Evolutionary conservation across 805 yeast genomes (phyloP), one percentile per base, ranked within the genome.

Genomic region (Myxozyma sirexii): DNA sequence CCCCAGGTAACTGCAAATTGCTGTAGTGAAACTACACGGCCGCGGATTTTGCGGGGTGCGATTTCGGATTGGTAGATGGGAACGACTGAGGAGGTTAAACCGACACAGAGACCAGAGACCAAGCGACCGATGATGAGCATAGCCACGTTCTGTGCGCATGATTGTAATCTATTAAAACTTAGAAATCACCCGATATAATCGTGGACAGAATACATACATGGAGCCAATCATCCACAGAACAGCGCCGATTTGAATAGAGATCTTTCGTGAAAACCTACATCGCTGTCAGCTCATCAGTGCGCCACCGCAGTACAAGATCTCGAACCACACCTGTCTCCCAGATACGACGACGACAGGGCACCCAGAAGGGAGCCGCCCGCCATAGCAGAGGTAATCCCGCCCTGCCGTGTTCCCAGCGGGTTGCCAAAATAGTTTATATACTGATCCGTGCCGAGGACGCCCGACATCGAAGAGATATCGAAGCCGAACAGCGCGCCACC

Each of bases 391-490:
- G 86, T 84, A 54, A 86, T 79, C 54, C 83, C 74, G 33, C 90
- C 90, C 71, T 85, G 89, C 38, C 75, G 67, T 1, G 77, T 69
- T 0, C 88, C 77, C 26, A 74, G 70, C 17, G 90, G 89, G 38
- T 69, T 53, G 56, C 77, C 63, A 71, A 84, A 85, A 66, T 71
- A 82, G 1, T 71, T 63, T 23, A 68, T 68, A 70, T 85, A 86
- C 19, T 76, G 76, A 0, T 70, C 72, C 4, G 77, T 71, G 1
- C 77, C 76, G 46, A 85, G 74, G 67, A 85, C 85, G 2, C 84
- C 82, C 0, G 87, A 79, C 77, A 86, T 78, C 0, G 90, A 85
- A 1, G 89, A 81, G 49, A 85, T 82, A 70, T 86, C 91, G 67
- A 84, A 79, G 52, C 91, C 90, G 72, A 84, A 80, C 73, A 85